These are phyloP conservation scores for Moesziomyces parantarcticus DNA, from an alignment of 1,284 basidiomycete species.

Conservation along the genomic window DNA sequence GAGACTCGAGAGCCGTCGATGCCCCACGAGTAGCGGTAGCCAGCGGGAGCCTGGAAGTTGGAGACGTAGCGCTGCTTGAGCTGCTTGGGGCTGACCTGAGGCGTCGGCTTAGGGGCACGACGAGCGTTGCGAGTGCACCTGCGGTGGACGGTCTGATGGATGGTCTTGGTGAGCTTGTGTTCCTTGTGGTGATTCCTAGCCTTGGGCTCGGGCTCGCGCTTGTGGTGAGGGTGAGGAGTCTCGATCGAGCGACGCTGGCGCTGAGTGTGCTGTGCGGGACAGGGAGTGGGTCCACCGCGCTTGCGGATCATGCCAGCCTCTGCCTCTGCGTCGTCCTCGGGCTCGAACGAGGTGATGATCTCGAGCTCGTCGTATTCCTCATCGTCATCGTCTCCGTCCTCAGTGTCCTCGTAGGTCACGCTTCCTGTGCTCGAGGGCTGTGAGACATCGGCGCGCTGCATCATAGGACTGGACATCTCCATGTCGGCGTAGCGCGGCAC, in stretches of 20 bases:
- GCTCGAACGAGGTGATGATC: conserved; percentile 45
- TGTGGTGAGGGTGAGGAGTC: conserved; percentile 17
- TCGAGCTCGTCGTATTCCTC: conserved; percentile 43
- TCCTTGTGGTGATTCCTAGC: conserved; percentile 12
- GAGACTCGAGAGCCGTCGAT: conserved; percentile 16
- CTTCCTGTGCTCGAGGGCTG: background rate
- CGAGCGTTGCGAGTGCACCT: conserved; percentile 26
- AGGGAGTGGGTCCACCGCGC: conserved; percentile 36
- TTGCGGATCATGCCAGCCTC: conserved; percentile 12
- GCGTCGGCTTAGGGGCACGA: conserved; percentile 3
- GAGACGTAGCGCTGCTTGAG: conserved; percentile 8
- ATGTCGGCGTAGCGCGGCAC: conserved; percentile 1
- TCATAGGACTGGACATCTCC: conserved; percentile 2
- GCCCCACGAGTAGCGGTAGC: conserved; percentile 21
- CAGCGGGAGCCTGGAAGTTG: conserved; percentile 8
- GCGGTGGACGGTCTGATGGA: conserved; percentile 37
- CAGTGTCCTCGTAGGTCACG: background rate
- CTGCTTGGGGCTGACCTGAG: conserved; percentile 3
- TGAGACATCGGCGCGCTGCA: conserved; percentile 19
- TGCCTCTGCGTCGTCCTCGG: conserved; percentile 13
- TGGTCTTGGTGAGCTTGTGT: conserved; percentile 26
- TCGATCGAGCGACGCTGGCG: conserved; percentile 14
- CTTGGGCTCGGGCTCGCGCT: conserved; percentile 18
- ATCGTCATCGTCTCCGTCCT: conserved; percentile 9
- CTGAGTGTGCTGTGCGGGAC: conserved; percentile 29